These are phyloP conservation scores for Gardenia jasminoides DNA, from an alignment of 257 asterid genomes.

Conservation along the genomic window DNA sequence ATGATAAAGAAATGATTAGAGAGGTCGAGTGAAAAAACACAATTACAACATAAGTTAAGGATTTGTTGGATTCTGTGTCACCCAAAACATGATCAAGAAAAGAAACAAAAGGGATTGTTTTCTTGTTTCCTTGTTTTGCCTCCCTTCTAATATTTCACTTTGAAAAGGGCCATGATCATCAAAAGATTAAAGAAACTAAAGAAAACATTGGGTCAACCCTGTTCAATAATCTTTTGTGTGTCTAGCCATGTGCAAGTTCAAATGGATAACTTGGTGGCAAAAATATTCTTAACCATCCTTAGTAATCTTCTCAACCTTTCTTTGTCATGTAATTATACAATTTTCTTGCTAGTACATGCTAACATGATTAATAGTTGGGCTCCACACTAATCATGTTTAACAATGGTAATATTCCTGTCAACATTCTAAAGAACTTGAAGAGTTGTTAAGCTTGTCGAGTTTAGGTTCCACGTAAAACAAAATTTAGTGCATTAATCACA, in stretches of 20 bases:
- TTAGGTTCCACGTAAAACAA: too few relatives aligned
- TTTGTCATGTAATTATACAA: conserved; percentile 26
- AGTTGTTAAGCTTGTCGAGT: too few relatives aligned
- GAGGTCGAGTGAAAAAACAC: conserved; percentile 30
- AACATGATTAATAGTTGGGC: conserved; percentile 32
- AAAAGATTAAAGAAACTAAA: background rate
- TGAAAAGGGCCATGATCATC: too few relatives aligned
- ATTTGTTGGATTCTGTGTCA: conserved; percentile 36
- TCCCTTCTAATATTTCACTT: background rate
- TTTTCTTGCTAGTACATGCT: conserved; percentile 22
- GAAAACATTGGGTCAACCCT: conserved; percentile 30
- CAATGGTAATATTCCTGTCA: background rate
- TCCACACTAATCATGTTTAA: conserved; percentile 25
- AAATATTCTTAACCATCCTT: conserved; percentile 36
- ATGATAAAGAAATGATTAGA: conserved; percentile 44
- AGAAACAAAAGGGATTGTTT: conserved; percentile 41
- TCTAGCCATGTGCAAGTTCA: background rate
- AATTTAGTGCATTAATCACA: too few relatives aligned
- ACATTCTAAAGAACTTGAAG: background rate
- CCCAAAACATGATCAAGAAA: conserved; percentile 51
- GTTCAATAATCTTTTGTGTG: conserved; percentile 9
- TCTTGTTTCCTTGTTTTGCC: conserved; percentile 42
- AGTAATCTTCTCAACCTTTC: conserved; percentile 18
- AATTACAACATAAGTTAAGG: conserved; percentile 21
- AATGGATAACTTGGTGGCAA: conserved; percentile 12